Evolutionary conservation across 805 yeast species (phyloP), one percentile per base, ranked within the genome.

Genomic region (Lachancea fermentati): DNA sequence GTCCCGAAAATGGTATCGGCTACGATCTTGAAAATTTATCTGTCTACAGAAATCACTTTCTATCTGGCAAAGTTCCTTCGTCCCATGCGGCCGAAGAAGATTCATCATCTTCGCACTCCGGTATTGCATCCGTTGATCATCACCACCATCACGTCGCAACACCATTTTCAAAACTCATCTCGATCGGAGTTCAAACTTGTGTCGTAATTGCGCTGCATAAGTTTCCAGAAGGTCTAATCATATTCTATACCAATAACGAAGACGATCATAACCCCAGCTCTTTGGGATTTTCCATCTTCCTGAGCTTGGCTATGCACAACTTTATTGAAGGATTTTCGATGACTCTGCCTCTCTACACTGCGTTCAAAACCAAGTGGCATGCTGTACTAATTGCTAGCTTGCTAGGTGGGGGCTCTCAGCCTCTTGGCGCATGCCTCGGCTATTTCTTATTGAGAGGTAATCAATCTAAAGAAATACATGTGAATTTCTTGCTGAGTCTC

Each of bases 301-400:
- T 89, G 15, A 87, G 96, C 35, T 70, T 91, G 55, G 77, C 88
- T 9, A 76, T 93, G 19, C 98, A 91, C 65, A 93, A 93, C 60
- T 81, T 87, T 50, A 81, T 89, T 16, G 98, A 91, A 60, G 98
- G 97, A 0, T 88, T 93, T 58, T 78, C 93, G 12, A 89, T 91
- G 85, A 86, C 95, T 11, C 68, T 89, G 34, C 97, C 97, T 0
- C 67, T 91, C 24, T 93, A 82, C 57, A 75, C 89, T 37, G 86
- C 94, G 6, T 68, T 91, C 46, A 68, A 75, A 32, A 71, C 77
- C 1, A 68, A 85, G 33, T 51, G 63, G 19, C 71, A 75, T 48
- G 95, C 97, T 0, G 65, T 87, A 8, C 47, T 71, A 0, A 72
- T 82, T 5, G 74, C 89, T 12, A 78, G 85, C 1, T 40, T 80